phyloP scores from a whole-genome alignment of 2,329 filamentous ascomycete species.

The Macrophomina phaseolina region DNA sequence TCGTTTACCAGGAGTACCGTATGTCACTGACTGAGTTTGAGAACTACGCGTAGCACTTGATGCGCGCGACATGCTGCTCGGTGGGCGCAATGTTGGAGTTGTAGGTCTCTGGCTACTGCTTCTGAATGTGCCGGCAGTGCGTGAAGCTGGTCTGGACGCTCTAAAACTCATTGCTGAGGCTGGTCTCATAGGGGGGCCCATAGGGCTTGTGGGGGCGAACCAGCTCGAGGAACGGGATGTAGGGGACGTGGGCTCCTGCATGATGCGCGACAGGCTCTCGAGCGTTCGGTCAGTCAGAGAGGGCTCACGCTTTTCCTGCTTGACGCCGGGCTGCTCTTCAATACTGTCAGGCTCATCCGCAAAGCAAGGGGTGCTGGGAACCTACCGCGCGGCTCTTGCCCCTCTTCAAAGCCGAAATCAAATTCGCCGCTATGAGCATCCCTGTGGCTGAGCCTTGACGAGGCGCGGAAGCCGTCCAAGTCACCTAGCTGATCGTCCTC shows the following conservation, averaged over 20 bases:
- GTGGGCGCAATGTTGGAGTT: slow-evolving; percentile 18
- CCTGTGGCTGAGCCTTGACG: slow-evolving; percentile 40
- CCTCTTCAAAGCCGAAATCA: slow-evolving; percentile 21
- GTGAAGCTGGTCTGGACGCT: slow-evolving; percentile 16
- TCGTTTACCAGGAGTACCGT: slow-evolving; percentile 44
- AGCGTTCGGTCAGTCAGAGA: slow-evolving; percentile 85
- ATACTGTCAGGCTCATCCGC: slow-evolving; percentile 28
- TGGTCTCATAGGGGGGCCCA: slow-evolving; percentile 67
- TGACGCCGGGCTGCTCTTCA: slow-evolving; percentile 29
- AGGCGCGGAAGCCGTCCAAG: slow-evolving; percentile 50
- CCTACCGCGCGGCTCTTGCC: slow-evolving; percentile 16
- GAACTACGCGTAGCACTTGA: slow-evolving; percentile 41
- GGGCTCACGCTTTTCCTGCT: slow-evolving; percentile 46
- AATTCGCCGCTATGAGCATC: slow-evolving; percentile 35
- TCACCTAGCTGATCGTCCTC: slow-evolving; percentile 42
- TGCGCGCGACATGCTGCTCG: slow-evolving; percentile 28
- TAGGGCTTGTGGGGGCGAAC: slow-evolving; percentile 65
- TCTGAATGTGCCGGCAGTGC: slow-evolving; percentile 17
- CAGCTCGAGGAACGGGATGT: slow-evolving; percentile 67
- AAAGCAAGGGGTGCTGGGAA: slow-evolving; percentile 29
- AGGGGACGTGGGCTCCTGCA: slow-evolving; percentile 17
- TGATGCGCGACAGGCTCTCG: slow-evolving; percentile 69
- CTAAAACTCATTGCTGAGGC: slow-evolving; percentile 57
- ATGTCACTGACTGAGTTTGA: slow-evolving; percentile 32
- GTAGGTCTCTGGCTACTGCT: slow-evolving; percentile 28